Base-by-base conservation (phyloP, 306 rosid species). In the Prunus fruticosa region DNA sequence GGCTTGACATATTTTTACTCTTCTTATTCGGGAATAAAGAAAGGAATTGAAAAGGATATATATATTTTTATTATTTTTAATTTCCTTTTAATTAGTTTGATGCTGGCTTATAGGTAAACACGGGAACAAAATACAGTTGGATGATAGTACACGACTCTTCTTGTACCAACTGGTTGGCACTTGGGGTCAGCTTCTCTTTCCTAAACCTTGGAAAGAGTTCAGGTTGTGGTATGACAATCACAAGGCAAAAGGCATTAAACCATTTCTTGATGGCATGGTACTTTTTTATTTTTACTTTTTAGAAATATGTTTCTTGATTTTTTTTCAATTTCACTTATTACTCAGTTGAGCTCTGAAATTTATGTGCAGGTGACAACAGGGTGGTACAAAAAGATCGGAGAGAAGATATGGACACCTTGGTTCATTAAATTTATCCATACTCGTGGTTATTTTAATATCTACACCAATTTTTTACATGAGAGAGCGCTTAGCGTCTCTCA, bases 401-500 rank as follows among this genome's bases (percentile, higher is more conserved):
- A 94, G 84, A 94, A 86, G 73, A 94, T 92, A 78, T 94, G 98
- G 97, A 94, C 98, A 53, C 98, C 98, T 74, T 94, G 98, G 98
- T 94, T 94, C 82, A 92, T 94, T 63, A 89, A 94, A 81, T 94
- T 94, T 75, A 84, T 94, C 77, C 97, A 94, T 76, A 86, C 93
- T 49, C 95, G 60, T 53, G 91, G 95, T 67, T 94, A 92, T 81
- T 94, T 84, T 22, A 94, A 94, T 83, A 86, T 94, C 69, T 94
- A 94, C 79, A 84, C 96, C 52, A 86, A 89, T 65, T 88, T 92
- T 83, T 83, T 89, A 80, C 85, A 72, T 14, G 96, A 92, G 83
- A 90, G 97, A 82, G 97, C 97, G 0, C 83, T 94, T 69, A 92
- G 97, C 74, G 89, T 89, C 66, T 94, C 98, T 83, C 96, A 94